Base-by-base conservation (phyloP, 176 grass and related monocot genomes). In the Phyllostachys edulis region DNA sequence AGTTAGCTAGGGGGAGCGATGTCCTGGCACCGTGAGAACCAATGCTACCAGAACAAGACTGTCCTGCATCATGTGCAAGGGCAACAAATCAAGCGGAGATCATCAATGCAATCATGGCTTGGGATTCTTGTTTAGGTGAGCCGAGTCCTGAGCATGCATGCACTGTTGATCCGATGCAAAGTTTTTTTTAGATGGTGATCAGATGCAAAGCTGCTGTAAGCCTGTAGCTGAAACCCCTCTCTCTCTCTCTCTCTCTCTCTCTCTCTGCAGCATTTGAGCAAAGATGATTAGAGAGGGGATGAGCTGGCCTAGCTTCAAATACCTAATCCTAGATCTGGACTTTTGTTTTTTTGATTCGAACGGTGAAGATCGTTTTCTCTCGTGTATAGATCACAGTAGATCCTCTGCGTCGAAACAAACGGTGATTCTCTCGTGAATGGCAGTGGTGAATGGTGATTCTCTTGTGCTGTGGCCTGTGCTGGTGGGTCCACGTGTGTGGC, bases 81-180 rank as follows among this genome's bases (percentile, higher is more conserved):
- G 20, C 7, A 10, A n/a, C 42, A 72, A 1, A 54, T 69, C 49
- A 55, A 15, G 26, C 9, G 23, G 38, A 4, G 21, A 47, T 20
- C 57, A 78, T 78, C 55, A 54, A 45, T 69, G 50, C 52, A 12
- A 7, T 36, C 37, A 20, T 72, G 80, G 27, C 71, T 40, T 55
- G 27, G 42, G 60, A 41, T 65, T 40, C 82, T 27, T 42, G 71
- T n/a, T 68, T 67, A 40, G 81, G 59, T 65, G 82, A 84, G 63
- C 34, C 4, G 41, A 41, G 52, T 5, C 13, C 29, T 26, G 55
- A 21, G 29, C 47, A 56, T 1, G 20, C 11, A 14, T 18, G 50
- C 50, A 52, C 15, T 6, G 8, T 3, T 5, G 56, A 60, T 60
- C 56, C 23, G 56, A 60, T 24, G 56, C 56, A 23, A 11, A 5